Base-by-base conservation (phyloP, 345 rosid genomes). In the Excoecaria cochinchinensis region DNA sequence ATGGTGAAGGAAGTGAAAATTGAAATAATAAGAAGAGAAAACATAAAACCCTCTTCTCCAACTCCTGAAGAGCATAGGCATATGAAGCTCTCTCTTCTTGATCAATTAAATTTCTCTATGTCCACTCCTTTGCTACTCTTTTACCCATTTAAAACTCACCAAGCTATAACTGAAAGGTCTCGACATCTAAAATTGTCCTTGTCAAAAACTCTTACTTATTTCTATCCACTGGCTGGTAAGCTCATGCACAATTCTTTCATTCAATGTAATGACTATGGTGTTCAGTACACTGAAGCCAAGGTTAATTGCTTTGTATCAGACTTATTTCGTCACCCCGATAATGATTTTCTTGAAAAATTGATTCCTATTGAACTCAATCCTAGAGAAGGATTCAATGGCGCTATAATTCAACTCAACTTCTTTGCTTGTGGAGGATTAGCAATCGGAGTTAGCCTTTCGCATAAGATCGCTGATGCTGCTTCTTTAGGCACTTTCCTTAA, bases 391-490 rank as follows among this genome's bases (percentile, higher is more conserved):
- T 57, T 36, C 14, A 56, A 74, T 1, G 51, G 39, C 57, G 50
- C 74, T 22, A 25, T 68, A 25, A 38, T 77, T 51, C 75, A 70
- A 52, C 42, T 4, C 19, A 71, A 51, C 56, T 64, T 55, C 38
- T 72, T 77, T 16, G 17, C 40, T 8, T 72, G 59, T 5, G 66
- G 58, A 46, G 68, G 76, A 42, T 64, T 72, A 19, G 72, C 67
- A 17, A 62, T 71, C 47, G 74, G 76, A 6, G 15, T 72, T 63
- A 21, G 72, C 48, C 15, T 71, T 42, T 71, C 80, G 5, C 80
- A 70, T 8, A 70, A 70, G 62, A 44, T 77, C 21, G 22, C 53
- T 4, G 71, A 77, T 42, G 75, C 70, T 10, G 69, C 56, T 40
- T 58, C 75, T 19, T 50, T 63, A 24, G 47, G 36, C 31, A 60